Evolutionary conservation across 1,139 yeast species (phyloP).

Genomic region (Candida albicans): DNA sequence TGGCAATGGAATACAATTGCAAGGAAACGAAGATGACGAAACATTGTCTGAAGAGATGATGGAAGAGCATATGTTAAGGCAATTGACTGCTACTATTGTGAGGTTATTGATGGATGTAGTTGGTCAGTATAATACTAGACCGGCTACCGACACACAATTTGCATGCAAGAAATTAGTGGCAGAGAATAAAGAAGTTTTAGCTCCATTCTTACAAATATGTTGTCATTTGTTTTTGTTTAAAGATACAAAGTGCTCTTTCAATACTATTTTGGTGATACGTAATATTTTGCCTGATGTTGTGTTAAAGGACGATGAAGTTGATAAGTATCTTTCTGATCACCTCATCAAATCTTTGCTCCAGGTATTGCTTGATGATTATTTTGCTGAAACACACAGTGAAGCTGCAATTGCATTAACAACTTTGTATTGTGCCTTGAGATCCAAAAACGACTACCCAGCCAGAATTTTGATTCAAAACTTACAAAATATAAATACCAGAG

Average conservation of each 20-base stretch:
- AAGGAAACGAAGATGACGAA: slow-evolving; percentile 73
- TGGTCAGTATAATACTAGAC: slow-evolving; percentile 61
- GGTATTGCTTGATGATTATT: slow-evolving; percentile 73
- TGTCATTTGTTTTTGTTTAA: slow-evolving; percentile 78
- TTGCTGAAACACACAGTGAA: slow-evolving; percentile 85
- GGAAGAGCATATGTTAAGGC: slow-evolving; percentile 93
- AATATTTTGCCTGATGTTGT: slow-evolving; percentile 68
- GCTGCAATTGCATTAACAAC: slow-evolving; percentile 86
- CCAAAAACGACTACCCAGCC: slow-evolving; percentile 59
- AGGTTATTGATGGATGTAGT: slow-evolving; percentile 84
- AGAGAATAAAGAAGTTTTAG: slow-evolving; percentile 65
- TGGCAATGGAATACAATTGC: slow-evolving; percentile 66
- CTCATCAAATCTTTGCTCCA: slow-evolving; percentile 47
- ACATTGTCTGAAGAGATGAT: slow-evolving; percentile 95
- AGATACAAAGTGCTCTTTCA: slow-evolving; percentile 90
- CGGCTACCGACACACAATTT: slow-evolving; percentile 55
- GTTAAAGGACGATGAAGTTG: slow-evolving; percentile 73
- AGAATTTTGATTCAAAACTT: slow-evolving; percentile 45
- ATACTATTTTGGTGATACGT: slow-evolving; percentile 78
- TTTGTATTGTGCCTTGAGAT: slow-evolving; percentile 70
- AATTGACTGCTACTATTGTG: slow-evolving; percentile 91
- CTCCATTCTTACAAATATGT: slow-evolving; percentile 74
- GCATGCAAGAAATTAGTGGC: slow-evolving; percentile 67
- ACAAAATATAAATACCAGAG: slow-evolving; percentile 45
- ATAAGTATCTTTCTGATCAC: slow-evolving; percentile 66